These are phyloP conservation scores for Cardamine chenopodiifolia DNA, from an alignment of 345 rosid genomes.

Conservation along the genomic window DNA sequence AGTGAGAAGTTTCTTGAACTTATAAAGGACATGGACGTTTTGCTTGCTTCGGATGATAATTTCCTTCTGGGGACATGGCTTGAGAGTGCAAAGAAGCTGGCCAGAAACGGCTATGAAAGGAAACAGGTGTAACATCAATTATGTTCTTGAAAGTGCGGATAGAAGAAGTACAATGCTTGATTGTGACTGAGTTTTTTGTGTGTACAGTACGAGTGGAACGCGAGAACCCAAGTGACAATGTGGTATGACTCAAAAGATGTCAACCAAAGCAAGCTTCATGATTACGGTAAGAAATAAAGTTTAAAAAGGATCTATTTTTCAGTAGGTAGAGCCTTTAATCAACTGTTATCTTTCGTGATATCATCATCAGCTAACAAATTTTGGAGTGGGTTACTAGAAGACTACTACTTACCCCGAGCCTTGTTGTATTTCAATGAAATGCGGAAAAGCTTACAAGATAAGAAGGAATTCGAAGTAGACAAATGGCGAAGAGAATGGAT, in stretches of 20 bases:
- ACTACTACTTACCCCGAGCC: constrained; percentile 76
- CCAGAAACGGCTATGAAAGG: constrained; percentile 59
- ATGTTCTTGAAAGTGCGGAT: neutral
- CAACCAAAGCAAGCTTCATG: constrained; percentile 87
- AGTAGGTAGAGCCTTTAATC: neutral
- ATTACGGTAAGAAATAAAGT: constrained; percentile 61
- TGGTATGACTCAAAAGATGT: constrained; percentile 76
- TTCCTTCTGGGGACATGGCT: constrained; percentile 94
- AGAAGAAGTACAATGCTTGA: constrained; percentile 10
- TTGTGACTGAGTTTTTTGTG: constrained; percentile 22
- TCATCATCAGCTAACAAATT: constrained; percentile 73
- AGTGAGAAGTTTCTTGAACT: constrained; percentile 65
- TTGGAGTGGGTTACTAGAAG: constrained; percentile 80
- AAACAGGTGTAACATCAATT: constrained; percentile 55
- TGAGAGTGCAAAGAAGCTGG: constrained; percentile 75
- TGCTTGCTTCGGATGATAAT: constrained; percentile 83
- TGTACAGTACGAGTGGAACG: constrained; percentile 84
- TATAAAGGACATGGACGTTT: constrained; percentile 68
- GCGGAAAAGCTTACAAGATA: constrained; percentile 56
- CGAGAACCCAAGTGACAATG: constrained; percentile 95
- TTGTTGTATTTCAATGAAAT: constrained; percentile 54
- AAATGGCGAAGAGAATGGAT: constrained; percentile 85
- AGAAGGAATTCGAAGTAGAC: constrained; percentile 53
- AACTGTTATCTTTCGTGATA: neutral
- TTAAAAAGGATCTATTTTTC: neutral